Base-by-base conservation (phyloP, 352 stramenopile genomes). In the Globisporangium paddicum region DNA sequence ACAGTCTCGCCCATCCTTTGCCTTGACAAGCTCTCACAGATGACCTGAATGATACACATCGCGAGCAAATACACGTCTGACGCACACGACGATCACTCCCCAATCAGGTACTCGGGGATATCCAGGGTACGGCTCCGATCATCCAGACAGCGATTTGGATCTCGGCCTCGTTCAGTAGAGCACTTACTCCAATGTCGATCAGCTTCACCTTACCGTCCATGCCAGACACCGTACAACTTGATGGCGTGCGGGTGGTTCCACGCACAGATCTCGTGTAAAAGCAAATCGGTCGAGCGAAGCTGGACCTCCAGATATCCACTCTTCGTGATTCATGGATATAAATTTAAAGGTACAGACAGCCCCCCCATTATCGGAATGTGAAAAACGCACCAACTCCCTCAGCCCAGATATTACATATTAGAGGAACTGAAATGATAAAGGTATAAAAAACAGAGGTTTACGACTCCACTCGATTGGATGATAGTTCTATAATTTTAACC, bases 141-240 rank as follows among this genome's bases (percentile, higher is more conserved):
- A 56, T 14, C 41, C 57, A 7, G n/a, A 49, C 32, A 40, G 62
- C 26, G 14, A 60, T 71, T 21, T 73, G 71, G 47, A 71, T 19
- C 16, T 54, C 28, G 8, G 21, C 51, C 16, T 41, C 25, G 23
- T 28, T 30, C 10, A 49, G 18, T 4, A 51, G 11, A 32, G 10
- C n/a, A 21, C 55, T 62, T 21, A 55, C 18, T 35, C 66, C 66
- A 28, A 72, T 69, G 49, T 72, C 66, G 19, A 54, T 64, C 21
- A 72, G 34, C 61, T 64, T 68, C 6, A 48, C 61, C 11, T 57
- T 62, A 10, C 54, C 47, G 45, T 72, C 56, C 35, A 48, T 48
- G 19, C 48, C 62, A 16, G 11, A 14, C 35, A 5, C 35, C 35
- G 35, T 40, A 40, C 1, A 40, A 14, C 35, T 40, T 40, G 35